These are phyloP conservation scores for Penicillium sclerotiorum DNA, from an alignment of 2,329 filamentous ascomycete genomes.

Conservation along the genomic window DNA sequence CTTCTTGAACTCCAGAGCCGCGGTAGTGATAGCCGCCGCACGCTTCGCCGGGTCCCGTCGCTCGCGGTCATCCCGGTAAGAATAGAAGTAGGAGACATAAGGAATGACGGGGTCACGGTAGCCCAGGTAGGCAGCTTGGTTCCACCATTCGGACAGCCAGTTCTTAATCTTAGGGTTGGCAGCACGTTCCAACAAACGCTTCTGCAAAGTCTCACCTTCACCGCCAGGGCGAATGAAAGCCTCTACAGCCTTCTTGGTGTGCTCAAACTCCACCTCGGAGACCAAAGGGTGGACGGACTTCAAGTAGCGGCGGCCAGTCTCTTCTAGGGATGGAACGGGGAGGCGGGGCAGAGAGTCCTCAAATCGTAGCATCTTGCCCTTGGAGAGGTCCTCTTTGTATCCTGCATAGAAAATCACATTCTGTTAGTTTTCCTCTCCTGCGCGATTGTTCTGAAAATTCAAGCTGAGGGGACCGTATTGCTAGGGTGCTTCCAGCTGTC, in stretches of 20 bases:
- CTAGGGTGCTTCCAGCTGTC: background rate
- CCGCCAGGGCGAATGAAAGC: slow-evolving; percentile 89
- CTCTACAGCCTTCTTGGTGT: slow-evolving; percentile 76
- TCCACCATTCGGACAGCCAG: slow-evolving; percentile 99
- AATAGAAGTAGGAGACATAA: slow-evolving; percentile 99
- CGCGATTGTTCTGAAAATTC: background rate
- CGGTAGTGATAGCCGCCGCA: slow-evolving; percentile 84
- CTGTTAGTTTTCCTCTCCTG: background rate
- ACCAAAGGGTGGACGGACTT: slow-evolving; percentile 68
- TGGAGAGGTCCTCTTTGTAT: slow-evolving; percentile 65
- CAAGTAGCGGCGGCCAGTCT: slow-evolving; percentile 66
- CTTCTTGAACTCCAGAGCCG: slow-evolving; percentile 90
- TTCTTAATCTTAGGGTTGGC: slow-evolving; percentile 83
- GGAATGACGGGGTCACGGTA: slow-evolving; percentile 96
- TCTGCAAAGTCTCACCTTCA: slow-evolving; percentile 79
- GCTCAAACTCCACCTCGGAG: slow-evolving; percentile 59
- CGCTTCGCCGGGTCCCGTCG: slow-evolving; percentile 88
- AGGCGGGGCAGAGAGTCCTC: slow-evolving; percentile 66
- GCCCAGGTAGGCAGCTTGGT: slow-evolving; percentile 84
- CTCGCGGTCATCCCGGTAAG: slow-evolving; percentile 88
- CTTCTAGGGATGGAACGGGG: slow-evolving; percentile 65
- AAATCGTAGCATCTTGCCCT: slow-evolving; percentile 67
- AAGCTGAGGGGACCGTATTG: background rate
- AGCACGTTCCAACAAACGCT: slow-evolving; percentile 77
- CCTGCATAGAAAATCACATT: slow-evolving; percentile 43